phyloP scores from a whole-genome alignment of 225 moss, liverwort and hornwort genomes.

The Bryum argenteum region DNA sequence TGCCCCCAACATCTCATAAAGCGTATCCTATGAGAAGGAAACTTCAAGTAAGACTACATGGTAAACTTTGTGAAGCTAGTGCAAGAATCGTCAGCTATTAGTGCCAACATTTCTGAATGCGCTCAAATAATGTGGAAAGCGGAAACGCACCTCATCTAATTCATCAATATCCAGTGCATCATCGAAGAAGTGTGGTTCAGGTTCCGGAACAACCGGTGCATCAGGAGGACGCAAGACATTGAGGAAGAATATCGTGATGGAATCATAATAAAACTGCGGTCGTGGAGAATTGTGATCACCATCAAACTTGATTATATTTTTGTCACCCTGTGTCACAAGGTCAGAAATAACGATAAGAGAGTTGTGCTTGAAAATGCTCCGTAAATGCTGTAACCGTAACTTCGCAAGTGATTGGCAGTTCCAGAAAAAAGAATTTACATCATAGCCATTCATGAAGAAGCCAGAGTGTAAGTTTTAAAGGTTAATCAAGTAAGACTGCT shows the following conservation, averaged over 20 bases:
- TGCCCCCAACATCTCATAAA: slow-evolving; percentile 88
- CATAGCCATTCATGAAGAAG: slow-evolving; percentile 3
- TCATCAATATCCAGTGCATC: slow-evolving; percentile 79
- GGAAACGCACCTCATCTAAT: slow-evolving; percentile 74
- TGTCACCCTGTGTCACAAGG: slow-evolving; percentile 74
- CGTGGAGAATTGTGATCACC: slow-evolving; percentile 98
- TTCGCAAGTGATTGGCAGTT: background rate
- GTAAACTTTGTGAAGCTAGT: background rate
- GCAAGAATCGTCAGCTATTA: background rate
- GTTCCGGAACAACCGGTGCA: slow-evolving; percentile 68
- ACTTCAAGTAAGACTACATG: slow-evolving; percentile 9
- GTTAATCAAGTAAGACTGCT: background rate
- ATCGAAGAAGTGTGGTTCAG: slow-evolving; percentile 67
- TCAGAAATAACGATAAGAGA: background rate
- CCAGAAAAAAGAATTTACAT: slow-evolving; percentile 7
- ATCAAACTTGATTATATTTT: slow-evolving; percentile 97
- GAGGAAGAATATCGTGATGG: slow-evolving; percentile 96
- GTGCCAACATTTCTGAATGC: background rate
- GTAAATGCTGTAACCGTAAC: background rate
- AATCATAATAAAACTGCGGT: slow-evolving; percentile 98
- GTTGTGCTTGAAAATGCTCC: slow-evolving; percentile 4
- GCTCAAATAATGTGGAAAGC: background rate
- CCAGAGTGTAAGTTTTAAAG: slow-evolving; percentile 5
- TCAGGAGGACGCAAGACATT: slow-evolving; percentile 93
- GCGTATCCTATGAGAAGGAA: slow-evolving; percentile 58